Base-by-base conservation (phyloP, 306 rosid genomes). In the Canavalia gladiata region DNA sequence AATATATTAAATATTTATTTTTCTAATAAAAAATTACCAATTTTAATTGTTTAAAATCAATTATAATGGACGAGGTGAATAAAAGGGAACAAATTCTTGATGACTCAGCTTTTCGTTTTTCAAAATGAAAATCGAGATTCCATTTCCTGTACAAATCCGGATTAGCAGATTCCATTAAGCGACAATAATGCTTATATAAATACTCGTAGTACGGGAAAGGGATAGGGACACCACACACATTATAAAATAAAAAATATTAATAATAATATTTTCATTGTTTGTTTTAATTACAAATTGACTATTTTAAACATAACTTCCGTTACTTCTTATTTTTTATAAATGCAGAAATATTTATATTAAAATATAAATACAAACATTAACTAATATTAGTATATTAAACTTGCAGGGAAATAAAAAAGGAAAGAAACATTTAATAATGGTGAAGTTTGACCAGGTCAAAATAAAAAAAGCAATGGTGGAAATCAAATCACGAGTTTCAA, bases 401-500 rank as follows among this genome's bases (percentile, higher is more conserved):
- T 18, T 18, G 25, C 25, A 18, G 25, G 25, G 25, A 18, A 18
- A 51, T 12, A 11, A 11, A 2, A n/a, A 29, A 3, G 1, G 10
- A 71, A 42, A 50, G 13, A 4, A 74, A 42, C 3, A 18, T 55
- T 8, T 6, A 51, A 42, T 31, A 50, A 25, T 33, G 25, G 1
- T 33, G 7, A 3, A 10, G 52, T 41, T 70, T 74, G 84, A 84
- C 78, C 41, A 1, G 28, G 81, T 79, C 74, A 84, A 84, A 64
- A 78, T 18, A 2, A 66, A 31, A 47, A 34, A 5, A 7, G 29
- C 39, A 67, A 31, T 7, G 52, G 33, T 56, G 2, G 0, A 72
- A 73, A 65, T 45, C 25, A 69, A 33, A 52, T 69, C 81, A 64
- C 83, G 25, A 43, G 2, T 79, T 83, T 75, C 74, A 75, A 86